phyloP scores from a whole-genome alignment of 2,329 filamentous ascomycete species.

The Colletotrichum orchidophilum region DNA sequence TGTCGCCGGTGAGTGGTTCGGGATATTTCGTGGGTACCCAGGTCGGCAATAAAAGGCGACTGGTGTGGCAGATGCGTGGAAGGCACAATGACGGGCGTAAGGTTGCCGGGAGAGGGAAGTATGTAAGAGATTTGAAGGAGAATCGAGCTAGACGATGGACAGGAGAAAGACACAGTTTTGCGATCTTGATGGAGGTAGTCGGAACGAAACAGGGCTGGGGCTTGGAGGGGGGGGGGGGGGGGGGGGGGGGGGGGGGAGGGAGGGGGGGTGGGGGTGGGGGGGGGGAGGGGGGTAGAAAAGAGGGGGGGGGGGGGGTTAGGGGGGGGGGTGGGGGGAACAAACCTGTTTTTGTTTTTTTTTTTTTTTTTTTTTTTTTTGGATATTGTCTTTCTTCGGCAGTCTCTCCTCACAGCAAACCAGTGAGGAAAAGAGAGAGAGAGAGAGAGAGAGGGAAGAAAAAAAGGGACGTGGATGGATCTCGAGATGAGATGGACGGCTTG shows the following conservation, averaged over 20 bases:
- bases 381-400: neutral
- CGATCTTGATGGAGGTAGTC: neutral
- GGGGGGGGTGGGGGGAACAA: no score
- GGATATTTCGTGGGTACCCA: neutral
- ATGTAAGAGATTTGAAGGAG: neutral
- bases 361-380: neutral
- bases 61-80: neutral
- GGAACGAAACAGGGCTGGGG: conserved; percentile 27
- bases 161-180: conserved; percentile 16
- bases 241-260: no score
- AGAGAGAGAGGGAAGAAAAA: neutral
- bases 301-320: no score
- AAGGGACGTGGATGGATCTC: conserved; percentile 7
- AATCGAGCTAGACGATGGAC: neutral
- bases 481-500: conserved; percentile 22
- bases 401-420: neutral
- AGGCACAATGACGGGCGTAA: neutral
- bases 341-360: neutral
- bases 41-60: neutral
- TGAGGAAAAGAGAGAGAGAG: neutral
- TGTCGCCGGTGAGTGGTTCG: conserved; percentile 12
- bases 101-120: neutral
- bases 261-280: no score
- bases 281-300: no score
- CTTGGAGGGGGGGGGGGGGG: no score